Base-by-base conservation (phyloP, 2,329 filamentous ascomycete genomes). In the Aureobasidium sp. region DNA sequence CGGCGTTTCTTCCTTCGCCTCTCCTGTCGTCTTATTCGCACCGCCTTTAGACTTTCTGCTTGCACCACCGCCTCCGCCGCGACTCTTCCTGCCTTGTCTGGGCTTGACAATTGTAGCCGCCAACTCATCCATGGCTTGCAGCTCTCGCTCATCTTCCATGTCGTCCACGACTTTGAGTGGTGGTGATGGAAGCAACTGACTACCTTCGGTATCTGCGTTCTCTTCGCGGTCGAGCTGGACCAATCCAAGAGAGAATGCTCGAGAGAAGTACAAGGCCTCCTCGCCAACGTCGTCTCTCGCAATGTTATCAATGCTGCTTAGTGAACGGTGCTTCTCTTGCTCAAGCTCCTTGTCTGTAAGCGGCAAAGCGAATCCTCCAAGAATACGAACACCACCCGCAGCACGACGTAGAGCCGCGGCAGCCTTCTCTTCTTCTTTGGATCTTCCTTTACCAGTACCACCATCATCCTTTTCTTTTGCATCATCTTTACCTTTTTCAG, bases 271-370 rank as follows among this genome's bases (percentile, higher is more conserved):
- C 52, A 78, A 77, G 5, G 81, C 76, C 66, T 91, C 86, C 66
- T 91, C 88, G 38, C 88, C 88, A 60, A 83, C 86, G 68, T 91
- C 87, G 57, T 88, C 84, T 0, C 75, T 68, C 64, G 90, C 86
- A 7, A 54, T 57, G 5, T 39, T 44, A 11, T 29, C 32, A 19
- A 40, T 37, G 30, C 39, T 47, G 40, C 25, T 30, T 6, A 53
- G 19, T 3, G 32, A 16, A 16, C 51, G 51, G n/a, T 44, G 40
- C 30, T 47, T 54, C 37, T 54, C 44, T 30, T 30, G 34, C 14
- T 54, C 53, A 16, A 48, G 41, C 11, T 54, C 53, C 29, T 44
- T 55, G 37, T 55, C 45, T 1, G 44, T 49, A 25, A 51, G 29
- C 12, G 53, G 44, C 11, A 51, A 10, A 6, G 35, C 34, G 17